Conservation (phyloP, 2,329 filamentous ascomycete species). For the Calonectria honghensis region DNA sequence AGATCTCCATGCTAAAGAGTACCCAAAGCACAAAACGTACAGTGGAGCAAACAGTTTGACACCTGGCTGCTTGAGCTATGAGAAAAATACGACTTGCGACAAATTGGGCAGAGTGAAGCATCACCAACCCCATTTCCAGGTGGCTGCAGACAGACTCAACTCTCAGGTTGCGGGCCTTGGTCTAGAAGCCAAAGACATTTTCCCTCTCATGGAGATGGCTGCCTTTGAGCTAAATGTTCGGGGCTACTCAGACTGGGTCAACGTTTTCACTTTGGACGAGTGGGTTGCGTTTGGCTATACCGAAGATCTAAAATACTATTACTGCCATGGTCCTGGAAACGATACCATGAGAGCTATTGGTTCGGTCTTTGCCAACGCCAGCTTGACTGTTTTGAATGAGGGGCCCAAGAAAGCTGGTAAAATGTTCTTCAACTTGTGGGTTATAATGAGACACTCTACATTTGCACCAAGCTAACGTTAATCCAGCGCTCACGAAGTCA, state of each 20-base stretch:
- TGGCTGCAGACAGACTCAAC: not conserved
- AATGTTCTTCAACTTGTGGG: constrained; percentile 23
- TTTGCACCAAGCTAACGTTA: not conserved
- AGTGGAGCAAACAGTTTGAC: constrained; percentile 9
- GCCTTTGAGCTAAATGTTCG: constrained; percentile 11
- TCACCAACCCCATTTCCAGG: not conserved
- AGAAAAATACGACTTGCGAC: not conserved
- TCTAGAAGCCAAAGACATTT: not conserved
- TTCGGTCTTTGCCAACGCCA: not conserved
- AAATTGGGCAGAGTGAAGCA: not conserved
- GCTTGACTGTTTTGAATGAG: constrained; percentile 10
- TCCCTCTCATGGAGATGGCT: constrained; percentile 7
- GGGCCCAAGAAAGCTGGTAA: constrained; percentile 8
- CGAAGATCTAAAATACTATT: constrained; percentile 6
- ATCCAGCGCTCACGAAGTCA: not conserved
- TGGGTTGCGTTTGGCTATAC: constrained; percentile 15
- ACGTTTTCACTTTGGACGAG: constrained; percentile 11
- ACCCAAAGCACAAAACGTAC: not conserved
- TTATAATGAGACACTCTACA: not conserved
- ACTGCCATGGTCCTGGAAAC: constrained; percentile 4
- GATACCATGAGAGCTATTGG: constrained; percentile 7
- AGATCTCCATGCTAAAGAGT: too few relatives aligned
- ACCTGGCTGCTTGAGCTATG: not conserved
- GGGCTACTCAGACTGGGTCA: constrained; percentile 15
- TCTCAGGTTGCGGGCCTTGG: not conserved